These are phyloP conservation scores for Chlorella sp. DNA, from an alignment of 139 green algal genomes.

Conservation along the genomic window DNA sequence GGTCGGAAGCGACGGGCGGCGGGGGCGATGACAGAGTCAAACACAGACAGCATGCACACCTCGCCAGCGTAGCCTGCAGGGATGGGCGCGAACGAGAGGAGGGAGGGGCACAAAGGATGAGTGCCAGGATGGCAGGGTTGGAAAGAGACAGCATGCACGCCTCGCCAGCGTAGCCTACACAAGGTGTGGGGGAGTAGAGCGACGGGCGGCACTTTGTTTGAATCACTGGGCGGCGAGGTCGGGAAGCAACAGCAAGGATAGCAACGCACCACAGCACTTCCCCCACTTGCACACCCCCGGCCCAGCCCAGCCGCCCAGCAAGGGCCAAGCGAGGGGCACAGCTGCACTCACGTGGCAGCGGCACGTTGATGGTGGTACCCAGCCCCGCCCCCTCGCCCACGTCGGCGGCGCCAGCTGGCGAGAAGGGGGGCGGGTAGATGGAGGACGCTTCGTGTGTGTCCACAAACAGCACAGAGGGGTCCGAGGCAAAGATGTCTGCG, in stretches of 20 bases:
- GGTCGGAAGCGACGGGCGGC: constrained; percentile 77
- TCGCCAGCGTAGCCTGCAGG: constrained; percentile 28
- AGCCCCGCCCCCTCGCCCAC: constrained; percentile 69
- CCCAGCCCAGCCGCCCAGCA: neutral
- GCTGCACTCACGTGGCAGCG: constrained; percentile 64
- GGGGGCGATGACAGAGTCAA: constrained; percentile 80
- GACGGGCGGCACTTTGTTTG: no score
- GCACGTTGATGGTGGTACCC: constrained; percentile 86
- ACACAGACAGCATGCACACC: constrained; percentile 15
- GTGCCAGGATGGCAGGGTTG: constrained; percentile 71
- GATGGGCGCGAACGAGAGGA: neutral
- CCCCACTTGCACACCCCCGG: neutral
- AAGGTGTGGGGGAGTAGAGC: no score
- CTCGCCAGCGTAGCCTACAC: constrained; percentile 28
- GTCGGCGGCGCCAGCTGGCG: constrained; percentile 63
- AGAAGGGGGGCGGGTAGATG: constrained; percentile 32
- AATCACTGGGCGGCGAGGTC: no score
- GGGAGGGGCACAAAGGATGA: neutral
- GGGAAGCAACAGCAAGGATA: no score
- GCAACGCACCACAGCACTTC: no score
- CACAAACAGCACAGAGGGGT: constrained; percentile 85
- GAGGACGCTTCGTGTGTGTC: constrained; percentile 77
- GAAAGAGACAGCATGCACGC: constrained; percentile 37
- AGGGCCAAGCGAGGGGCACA: no score
- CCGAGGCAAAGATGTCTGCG: constrained; percentile 82